Base-by-base conservation (phyloP, 352 stramenopile species). In the Pythium apleroticum region DNA sequence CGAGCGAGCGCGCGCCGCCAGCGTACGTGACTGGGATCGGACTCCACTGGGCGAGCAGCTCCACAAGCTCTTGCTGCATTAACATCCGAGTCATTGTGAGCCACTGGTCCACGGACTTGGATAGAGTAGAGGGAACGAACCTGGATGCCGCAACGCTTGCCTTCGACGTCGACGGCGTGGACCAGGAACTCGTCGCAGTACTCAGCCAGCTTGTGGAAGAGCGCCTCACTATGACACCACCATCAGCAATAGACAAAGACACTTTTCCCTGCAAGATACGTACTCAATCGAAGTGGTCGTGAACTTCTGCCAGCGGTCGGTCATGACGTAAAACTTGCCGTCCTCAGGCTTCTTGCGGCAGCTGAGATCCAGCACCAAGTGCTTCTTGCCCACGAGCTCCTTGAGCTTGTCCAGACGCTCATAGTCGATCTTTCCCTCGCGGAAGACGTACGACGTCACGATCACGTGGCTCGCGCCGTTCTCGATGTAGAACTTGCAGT, bases 121-220 rank as follows among this genome's bases (percentile, higher is more conserved):
- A 9, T 33, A 33, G 5, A 33, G 30, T 33, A 33, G 8, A 27
- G 14, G 15, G 49, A n/a, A 62, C 30, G 20, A 60, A 93, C 86
- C 74, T 98, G 82, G 58, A 99, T 98, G 4, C 96, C 96, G 65
- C 91, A 97, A 31, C 91, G 84, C 73, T 97, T 98, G 56, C 97
- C 97, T 84, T 99, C 97, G 17, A 98, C 97, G 50, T 99, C 97
- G 17, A 99, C 97, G 0, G 96, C 97, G 75, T 99, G 97, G 1
- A 99, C 96, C 30, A 99, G 75, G 71, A 99, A 99, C 76, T 99
- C 97, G 64, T 97, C 93, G 68, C 97, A 99, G 71, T 98, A 98
- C 28, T 79, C 73, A 12, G 89, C 80, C 25, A 99, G 77, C 43
- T 81, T 77, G 52, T 88, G 72, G 59, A 99, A 88, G 55, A 95